Evolutionary conservation across 768 basidiomycete species (phyloP).

Genomic region (Tylopilus felleus): DNA sequence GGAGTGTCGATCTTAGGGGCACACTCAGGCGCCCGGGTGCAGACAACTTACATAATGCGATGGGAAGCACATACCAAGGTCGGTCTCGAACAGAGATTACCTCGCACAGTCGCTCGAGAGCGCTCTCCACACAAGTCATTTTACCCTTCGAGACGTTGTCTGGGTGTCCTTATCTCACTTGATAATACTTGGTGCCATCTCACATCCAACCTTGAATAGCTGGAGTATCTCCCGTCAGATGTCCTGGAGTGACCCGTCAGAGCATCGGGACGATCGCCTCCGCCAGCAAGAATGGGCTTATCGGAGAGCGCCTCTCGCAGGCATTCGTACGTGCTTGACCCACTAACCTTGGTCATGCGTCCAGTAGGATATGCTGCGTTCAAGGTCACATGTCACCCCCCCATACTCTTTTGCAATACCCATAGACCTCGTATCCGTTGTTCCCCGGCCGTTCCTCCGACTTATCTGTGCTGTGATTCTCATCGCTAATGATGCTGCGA

Average conservation of each 20-base stretch:
- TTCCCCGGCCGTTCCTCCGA: too few relatives aligned
- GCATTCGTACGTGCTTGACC: slow-evolving; percentile 47
- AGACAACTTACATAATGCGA: too few relatives aligned
- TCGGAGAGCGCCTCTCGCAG: slow-evolving; percentile 55
- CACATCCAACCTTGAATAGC: slow-evolving; percentile 44
- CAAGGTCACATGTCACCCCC: slow-evolving; percentile 37
- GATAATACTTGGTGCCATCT: slow-evolving; percentile 47
- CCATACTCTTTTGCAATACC: too few relatives aligned
- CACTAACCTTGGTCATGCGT: not conserved
- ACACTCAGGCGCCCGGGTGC: too few relatives aligned
- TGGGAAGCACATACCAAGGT: slow-evolving; percentile 63
- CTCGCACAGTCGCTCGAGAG: not conserved
- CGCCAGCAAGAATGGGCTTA: slow-evolving; percentile 43
- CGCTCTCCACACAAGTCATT: slow-evolving; percentile 42
- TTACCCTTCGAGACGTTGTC: slow-evolving; percentile 62
- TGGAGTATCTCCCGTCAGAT: slow-evolving; percentile 67
- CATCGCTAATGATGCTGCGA: too few relatives aligned
- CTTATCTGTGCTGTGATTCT: too few relatives aligned
- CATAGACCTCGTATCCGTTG: too few relatives aligned
- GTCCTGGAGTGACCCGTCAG: slow-evolving; percentile 60
- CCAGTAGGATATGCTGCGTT: slow-evolving; percentile 54
- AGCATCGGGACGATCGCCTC: slow-evolving; percentile 54
- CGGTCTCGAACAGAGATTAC: slow-evolving; percentile 4
- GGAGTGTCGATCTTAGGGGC: too few relatives aligned
- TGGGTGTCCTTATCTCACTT: slow-evolving; percentile 51